These are phyloP conservation scores for Ceratocystis lukuohia DNA, from an alignment of 2,329 filamentous ascomycete species.

Conservation along the genomic window DNA sequence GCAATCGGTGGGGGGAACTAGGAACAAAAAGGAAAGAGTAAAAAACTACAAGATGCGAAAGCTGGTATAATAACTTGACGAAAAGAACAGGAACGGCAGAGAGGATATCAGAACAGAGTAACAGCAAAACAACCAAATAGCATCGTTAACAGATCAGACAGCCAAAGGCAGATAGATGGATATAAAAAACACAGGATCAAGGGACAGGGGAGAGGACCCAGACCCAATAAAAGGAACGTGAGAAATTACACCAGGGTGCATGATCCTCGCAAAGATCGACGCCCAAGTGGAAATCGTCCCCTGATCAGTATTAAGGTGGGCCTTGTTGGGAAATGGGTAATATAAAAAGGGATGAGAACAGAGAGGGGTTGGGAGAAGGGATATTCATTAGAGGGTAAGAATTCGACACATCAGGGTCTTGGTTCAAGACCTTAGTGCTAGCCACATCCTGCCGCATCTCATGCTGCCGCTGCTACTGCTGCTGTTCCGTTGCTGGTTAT, in stretches of 20 bases:
- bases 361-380: background rate
- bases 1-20: constrained; percentile 13
- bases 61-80: constrained; percentile 19
- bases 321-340: background rate
- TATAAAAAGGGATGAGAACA: background rate
- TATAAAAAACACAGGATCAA: background rate
- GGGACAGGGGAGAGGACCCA: background rate
- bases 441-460: background rate
- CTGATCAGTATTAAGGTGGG: background rate
- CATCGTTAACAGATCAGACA: background rate
- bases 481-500: background rate
- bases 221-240: background rate
- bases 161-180: background rate
- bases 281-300: too few species aligned
- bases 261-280: too few species aligned
- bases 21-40: constrained; percentile 22
- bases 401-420: background rate
- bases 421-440: too few species aligned
- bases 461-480: background rate
- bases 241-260: too few species aligned
- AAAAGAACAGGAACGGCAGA: background rate
- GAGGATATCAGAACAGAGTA: constrained; percentile 7
- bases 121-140: background rate
- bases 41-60: constrained; percentile 20
- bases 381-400: constrained; percentile 2